Evolutionary conservation across 2,329 filamentous ascomycete species (phyloP), one percentile per base, ranked within the genome.

Genomic region (Botryosphaeria dothidea): DNA sequence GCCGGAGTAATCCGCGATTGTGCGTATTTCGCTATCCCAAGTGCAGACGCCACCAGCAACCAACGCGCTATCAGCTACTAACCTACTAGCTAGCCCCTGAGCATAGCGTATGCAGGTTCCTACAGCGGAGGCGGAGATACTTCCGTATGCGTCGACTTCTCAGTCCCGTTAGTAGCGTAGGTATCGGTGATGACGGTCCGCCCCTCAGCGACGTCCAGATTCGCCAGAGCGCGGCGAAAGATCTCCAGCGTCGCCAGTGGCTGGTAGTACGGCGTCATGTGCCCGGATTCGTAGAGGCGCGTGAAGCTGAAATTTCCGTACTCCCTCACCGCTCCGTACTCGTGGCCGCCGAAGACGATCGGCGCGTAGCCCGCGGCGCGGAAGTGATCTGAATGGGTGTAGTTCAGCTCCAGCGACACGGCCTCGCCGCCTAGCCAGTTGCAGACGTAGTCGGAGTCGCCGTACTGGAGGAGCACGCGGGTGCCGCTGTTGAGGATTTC

Each of bases 361-460:
- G 83, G 84, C 70, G 91, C 90, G 36, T 90, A 86, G 75, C 94
- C 95, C 0, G 90, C 91, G 0, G 45, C 45, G n/a, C 45, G 45
- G 21, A 48, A 48, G 8, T 48, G 45, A 8, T 48, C 45, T 4
- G 45, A 15, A n/a, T 48, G 45, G 8, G 45, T 48, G 45, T 48
- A 25, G 21, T 48, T 48, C 77, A 70, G 89, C 89, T 43, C 73
- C 71, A 0, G 81, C 2, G 88, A 90, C 52, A 92, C 82, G 3
- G 89, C 89, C 76, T 94, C 84, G 31, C 91, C 92, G 19, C 92
- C 92, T 69, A 90, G 80, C 86, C 90, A 86, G 71, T 86, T 86
- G 76, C 83, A 85, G 15, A 60, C 29, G 67, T 38, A 88, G 71
- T 88, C 85, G 3, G 83, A 79, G 70, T 88, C 86, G 2, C 86